Conservation (phyloP, 306 rosid species). For the Albizia julibrissin region DNA sequence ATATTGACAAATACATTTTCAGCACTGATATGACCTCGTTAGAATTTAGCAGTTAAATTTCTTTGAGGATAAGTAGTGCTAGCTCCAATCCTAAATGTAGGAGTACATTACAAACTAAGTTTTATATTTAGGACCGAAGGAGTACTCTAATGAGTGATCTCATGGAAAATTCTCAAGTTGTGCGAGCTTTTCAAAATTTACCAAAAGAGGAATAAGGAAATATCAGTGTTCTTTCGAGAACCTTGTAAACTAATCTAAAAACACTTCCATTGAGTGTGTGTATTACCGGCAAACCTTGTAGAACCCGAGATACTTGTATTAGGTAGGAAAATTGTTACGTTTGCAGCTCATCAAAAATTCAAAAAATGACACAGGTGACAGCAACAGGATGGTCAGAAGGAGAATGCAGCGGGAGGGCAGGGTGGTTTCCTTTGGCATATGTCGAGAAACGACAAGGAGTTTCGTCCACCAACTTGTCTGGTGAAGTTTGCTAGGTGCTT, state of each 20-base stretch:
- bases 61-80: not conserved
- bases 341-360: constrained; percentile 23
- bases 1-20: not conserved
- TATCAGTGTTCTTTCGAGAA: not conserved
- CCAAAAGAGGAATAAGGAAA: not conserved
- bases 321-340: not conserved
- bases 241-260: not conserved
- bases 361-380: constrained; percentile 56
- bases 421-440: constrained; percentile 90
- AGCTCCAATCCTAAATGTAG: no score
- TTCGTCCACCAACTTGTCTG: constrained; percentile 53
- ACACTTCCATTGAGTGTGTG: not conserved
- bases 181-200: not conserved
- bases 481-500: constrained; percentile 56
- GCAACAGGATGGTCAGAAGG: constrained; percentile 97
- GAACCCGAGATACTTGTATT: not conserved
- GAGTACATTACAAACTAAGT: no score
- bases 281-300: not conserved
- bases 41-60: not conserved
- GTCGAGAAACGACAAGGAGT: constrained; percentile 87
- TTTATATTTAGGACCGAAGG: no score
- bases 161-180: not conserved
- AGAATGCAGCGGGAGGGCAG: constrained; percentile 84
- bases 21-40: not conserved
- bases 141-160: not conserved